phyloP scores from a whole-genome alignment of 2,329 filamentous ascomycete species.

The Fusarium pseudograminearum region DNA sequence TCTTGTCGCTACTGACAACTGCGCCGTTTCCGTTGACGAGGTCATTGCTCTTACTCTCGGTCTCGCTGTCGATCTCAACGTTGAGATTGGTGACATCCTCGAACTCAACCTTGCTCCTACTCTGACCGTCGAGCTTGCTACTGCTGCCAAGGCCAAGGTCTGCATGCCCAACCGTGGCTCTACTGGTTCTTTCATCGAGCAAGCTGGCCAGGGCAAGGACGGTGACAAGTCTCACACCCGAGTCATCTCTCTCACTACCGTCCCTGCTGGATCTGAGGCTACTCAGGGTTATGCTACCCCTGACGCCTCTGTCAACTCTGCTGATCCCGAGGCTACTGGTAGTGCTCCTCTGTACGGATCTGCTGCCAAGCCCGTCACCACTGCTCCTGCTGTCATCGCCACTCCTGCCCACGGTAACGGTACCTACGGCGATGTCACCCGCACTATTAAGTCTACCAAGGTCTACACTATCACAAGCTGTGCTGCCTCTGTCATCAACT shows the following conservation, averaged over 20 bases:
- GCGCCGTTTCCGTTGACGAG: constrained; percentile 49
- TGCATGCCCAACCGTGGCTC: constrained; percentile 39
- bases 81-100: constrained; percentile 50
- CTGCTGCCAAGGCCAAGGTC: constrained; percentile 27
- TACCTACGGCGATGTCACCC: constrained; percentile 38
- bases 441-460: constrained; percentile 44
- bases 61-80: constrained; percentile 40
- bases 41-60: constrained; percentile 44
- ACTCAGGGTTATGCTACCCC: neutral
- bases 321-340: neutral
- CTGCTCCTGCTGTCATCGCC: neutral
- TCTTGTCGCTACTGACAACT: constrained; percentile 53
- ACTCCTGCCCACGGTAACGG: constrained; percentile 6
- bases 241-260: constrained; percentile 11
- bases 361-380: constrained; percentile 2
- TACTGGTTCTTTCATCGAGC: constrained; percentile 27
- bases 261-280: constrained; percentile 4
- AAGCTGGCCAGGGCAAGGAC: neutral
- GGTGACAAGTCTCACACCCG: neutral
- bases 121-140: constrained; percentile 54
- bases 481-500: constrained; percentile 55
- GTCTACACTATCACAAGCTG: constrained; percentile 53
- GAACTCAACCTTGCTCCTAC: constrained; percentile 56
- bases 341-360: neutral
- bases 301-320: neutral